phyloP scores from a whole-genome alignment of 495 filamentous ascomycete species.

The Aspergillus leporis region DNA sequence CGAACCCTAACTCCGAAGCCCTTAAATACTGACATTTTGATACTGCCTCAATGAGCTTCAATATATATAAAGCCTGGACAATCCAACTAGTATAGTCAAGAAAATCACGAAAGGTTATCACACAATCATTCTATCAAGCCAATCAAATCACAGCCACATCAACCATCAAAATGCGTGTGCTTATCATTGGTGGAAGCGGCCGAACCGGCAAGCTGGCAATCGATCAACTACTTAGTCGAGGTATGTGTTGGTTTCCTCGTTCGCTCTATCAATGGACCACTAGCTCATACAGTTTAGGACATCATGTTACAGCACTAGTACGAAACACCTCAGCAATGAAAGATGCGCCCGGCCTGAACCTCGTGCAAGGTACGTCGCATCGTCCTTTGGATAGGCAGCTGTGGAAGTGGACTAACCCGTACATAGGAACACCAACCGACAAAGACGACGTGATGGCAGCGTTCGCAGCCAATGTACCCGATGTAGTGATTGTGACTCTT shows the following conservation, averaged over 20 bases:
- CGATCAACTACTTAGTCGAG: slow-evolving; percentile 30
- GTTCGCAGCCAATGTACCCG: slow-evolving; percentile 30
- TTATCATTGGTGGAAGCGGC: slow-evolving; percentile 45
- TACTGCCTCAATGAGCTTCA: no score
- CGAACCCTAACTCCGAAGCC: neutral
- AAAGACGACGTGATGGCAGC: slow-evolving; percentile 37
- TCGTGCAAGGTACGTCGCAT: slow-evolving; percentile 24
- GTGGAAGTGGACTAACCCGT: neutral
- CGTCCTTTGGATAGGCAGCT: neutral
- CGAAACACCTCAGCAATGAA: slow-evolving; percentile 21
- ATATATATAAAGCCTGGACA: neutral
- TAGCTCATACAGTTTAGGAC: slow-evolving; percentile 13
- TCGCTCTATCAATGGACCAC: slow-evolving; percentile 16
- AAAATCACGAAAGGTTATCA: neutral
- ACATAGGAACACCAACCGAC: slow-evolving; percentile 39
- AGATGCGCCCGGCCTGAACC: slow-evolving; percentile 11
- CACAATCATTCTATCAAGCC: neutral
- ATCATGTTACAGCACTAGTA: slow-evolving; percentile 24
- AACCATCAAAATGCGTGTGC: slow-evolving; percentile 34
- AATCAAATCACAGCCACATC: slow-evolving; percentile 12
- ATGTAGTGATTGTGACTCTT: slow-evolving; percentile 45
- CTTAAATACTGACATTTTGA: no score
- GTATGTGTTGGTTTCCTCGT: slow-evolving; percentile 10
- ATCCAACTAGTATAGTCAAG: neutral
- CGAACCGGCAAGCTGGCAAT: slow-evolving; percentile 44